Conservation (phyloP, 2,329 filamentous ascomycete species). For the Exserohilum rostratum region DNA sequence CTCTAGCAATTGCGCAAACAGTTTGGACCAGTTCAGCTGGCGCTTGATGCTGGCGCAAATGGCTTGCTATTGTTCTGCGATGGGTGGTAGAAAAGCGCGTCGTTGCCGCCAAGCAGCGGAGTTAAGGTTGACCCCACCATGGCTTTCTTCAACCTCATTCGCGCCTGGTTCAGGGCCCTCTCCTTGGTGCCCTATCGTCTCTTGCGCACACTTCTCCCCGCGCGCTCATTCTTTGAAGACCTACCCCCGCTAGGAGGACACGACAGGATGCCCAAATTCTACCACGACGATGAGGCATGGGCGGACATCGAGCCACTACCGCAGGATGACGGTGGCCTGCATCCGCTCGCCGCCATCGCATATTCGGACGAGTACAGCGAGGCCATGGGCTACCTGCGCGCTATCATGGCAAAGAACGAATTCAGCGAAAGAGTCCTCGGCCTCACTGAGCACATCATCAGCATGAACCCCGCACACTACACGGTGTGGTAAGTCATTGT, state of each 20-base stretch:
- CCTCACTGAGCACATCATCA: constrained; percentile 88
- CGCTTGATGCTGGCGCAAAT: neutral
- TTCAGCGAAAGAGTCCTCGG: constrained; percentile 76
- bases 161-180: constrained; percentile 20
- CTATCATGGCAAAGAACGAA: constrained; percentile 89
- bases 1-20: neutral
- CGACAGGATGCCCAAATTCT: constrained; percentile 47
- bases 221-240: neutral
- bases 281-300: constrained; percentile 76
- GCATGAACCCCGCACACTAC: constrained; percentile 95
- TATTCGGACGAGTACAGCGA: constrained; percentile 90
- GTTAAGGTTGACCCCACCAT: constrained; percentile 21
- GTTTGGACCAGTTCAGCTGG: neutral
- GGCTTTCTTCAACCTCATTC: constrained; percentile 21
- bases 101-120: constrained; percentile 21
- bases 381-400: constrained; percentile 90
- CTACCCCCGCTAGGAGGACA: constrained; percentile 5
- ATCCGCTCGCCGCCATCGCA: constrained; percentile 88
- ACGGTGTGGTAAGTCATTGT: constrained; percentile 76
- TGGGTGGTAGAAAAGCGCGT: constrained; percentile 14
- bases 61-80: constrained; percentile 25
- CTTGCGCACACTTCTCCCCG: constrained; percentile 12
- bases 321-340: constrained; percentile 74
- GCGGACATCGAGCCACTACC: constrained; percentile 83
- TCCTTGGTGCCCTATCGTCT: constrained; percentile 19